Evolutionary conservation across 768 basidiomycete genomes (phyloP), one percentile per base, ranked within the genome.

Genomic region (Lactarius psammicola): DNA sequence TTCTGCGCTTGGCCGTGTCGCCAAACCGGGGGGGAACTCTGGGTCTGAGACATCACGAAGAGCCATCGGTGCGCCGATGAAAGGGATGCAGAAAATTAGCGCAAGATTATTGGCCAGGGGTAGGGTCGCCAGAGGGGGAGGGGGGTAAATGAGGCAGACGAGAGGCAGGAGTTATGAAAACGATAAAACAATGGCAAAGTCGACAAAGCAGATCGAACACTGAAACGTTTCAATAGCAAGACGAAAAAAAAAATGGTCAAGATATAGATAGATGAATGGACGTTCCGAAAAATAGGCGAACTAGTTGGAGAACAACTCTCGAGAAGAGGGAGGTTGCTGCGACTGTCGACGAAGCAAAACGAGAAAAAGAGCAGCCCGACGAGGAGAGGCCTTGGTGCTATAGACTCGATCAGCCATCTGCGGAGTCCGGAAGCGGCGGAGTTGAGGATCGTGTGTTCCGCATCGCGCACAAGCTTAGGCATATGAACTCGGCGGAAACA

Each of bases 221-320:
- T 69, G 71, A 69, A 73, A 72, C 63, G 71, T 66, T 70, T 72
- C 72, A 73, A 77, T 71, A 74, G 75, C 75, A 70, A 72, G 72
- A 70, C 68, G 71, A 70, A 70, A 68, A 65, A 71, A 66, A 72
- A 60, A 63, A 20, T 26, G 66, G 70, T 67, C 68, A 72, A 69
- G 73, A 72, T 70, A 64, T 59, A 72, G 75, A 72, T 69, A 72
- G 71, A 58, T 62, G 56, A 55, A 30, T 18, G 51, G 38, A 67
- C 51, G 60, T 44, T 57, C 54, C 53, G 68, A 60, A 54, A 63
- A 67, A 71, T 54, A 49, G 66, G 68, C 65, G 72, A 63, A 72
- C 5, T 56, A 31, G 51, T 44, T 46, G 40, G 26, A 44, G 4
- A n/a, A 13, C 13, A 46, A 18, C 46, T 44, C 42, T 46, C 23